Conservation (phyloP, 768 basidiomycete species). For the Cyathus striatus region DNA sequence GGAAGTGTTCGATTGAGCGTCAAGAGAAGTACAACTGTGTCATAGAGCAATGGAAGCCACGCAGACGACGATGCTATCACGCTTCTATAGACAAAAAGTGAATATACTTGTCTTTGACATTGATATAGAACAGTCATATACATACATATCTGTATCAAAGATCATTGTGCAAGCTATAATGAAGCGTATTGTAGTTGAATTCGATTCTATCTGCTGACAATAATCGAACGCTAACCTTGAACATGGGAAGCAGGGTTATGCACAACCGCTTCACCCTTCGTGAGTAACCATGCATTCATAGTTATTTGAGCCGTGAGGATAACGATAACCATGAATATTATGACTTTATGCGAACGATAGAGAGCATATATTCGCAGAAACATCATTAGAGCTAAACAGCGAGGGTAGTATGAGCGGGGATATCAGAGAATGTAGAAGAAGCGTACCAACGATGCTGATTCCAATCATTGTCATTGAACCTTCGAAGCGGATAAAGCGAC, state of each 20-base stretch:
- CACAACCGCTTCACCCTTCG: conserved; percentile 36
- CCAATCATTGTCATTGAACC: conserved; percentile 50
- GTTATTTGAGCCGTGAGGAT: conserved; percentile 40
- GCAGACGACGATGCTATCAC: conserved; percentile 39
- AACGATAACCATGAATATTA: conserved; percentile 19
- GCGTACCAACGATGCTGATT: conserved; percentile 38
- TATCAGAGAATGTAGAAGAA: neutral
- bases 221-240: conserved; percentile 16
- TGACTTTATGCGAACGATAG: conserved; percentile 26
- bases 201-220: too few species aligned
- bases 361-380: conserved; percentile 42
- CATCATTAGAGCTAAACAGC: conserved; percentile 44
- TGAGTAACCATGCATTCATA: conserved; percentile 52
- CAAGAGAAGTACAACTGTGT: conserved; percentile 35
- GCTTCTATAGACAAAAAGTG: conserved; percentile 23
- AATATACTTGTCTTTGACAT: neutral
- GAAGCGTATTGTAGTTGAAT: too few species aligned
- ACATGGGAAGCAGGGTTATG: conserved; percentile 34
- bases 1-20: conserved; percentile 34
- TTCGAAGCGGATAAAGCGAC: conserved; percentile 44
- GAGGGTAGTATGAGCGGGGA: neutral
- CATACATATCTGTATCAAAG: conserved; percentile 28
- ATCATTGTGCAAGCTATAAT: conserved; percentile 36
- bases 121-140: neutral
- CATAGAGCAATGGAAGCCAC: conserved; percentile 45